These are phyloP conservation scores for Viola odorata DNA, from an alignment of 345 rosid genomes.

Conservation along the genomic window DNA sequence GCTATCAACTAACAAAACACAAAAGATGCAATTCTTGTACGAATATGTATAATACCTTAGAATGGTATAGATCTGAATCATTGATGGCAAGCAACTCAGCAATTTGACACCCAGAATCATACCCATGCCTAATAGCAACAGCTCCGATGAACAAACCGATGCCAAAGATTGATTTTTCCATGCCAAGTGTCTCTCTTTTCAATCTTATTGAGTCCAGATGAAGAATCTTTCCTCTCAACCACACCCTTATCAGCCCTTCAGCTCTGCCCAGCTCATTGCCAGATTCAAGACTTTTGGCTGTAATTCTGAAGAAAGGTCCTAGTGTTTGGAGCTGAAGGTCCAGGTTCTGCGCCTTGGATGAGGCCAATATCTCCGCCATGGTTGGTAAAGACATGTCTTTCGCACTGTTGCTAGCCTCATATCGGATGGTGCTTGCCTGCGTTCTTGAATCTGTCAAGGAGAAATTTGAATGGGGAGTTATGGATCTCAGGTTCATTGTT, in stretches of 20 bases:
- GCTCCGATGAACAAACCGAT: constrained; percentile 87
- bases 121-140: constrained; percentile 76
- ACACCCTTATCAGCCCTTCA: constrained; percentile 64
- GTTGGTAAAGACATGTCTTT: constrained; percentile 38
- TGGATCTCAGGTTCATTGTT: constrained; percentile 6
- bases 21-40: background rate
- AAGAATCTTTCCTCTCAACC: constrained; percentile 71
- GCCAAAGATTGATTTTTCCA: constrained; percentile 81
- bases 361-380: constrained; percentile 58
- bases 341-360: constrained; percentile 67
- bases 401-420: background rate
- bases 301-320: constrained; percentile 81
- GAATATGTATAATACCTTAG: constrained; percentile 45
- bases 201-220: constrained; percentile 74
- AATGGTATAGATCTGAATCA: constrained; percentile 81
- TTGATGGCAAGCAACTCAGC: constrained; percentile 92
- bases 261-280: constrained; percentile 63
- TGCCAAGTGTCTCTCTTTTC: constrained; percentile 59
- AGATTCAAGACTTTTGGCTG: constrained; percentile 57
- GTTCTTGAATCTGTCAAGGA: background rate
- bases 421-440: background rate
- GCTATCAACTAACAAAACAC: background rate
- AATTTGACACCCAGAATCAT: constrained; percentile 60
- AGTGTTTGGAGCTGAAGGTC: constrained; percentile 59
- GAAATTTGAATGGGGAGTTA: background rate